phyloP scores from a whole-genome alignment of 805 yeast genomes.

The Hanseniaspora jakobsenii region DNA sequence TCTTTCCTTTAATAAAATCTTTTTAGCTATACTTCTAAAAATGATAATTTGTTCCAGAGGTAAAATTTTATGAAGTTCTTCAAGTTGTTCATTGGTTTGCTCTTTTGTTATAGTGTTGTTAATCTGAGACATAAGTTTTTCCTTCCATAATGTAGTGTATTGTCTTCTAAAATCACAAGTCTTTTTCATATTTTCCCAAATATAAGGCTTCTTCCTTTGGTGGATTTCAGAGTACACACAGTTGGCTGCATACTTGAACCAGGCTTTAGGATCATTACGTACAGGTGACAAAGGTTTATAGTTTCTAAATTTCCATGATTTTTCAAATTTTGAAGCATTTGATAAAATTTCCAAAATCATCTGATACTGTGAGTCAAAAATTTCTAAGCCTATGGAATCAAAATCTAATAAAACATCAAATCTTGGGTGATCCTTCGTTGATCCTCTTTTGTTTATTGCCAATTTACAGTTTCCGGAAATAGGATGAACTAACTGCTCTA shows the following conservation, averaged over 20 bases:
- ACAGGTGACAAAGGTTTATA: conserved; percentile 47
- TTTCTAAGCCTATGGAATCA: conserved; percentile 76
- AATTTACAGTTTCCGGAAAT: conserved; percentile 80
- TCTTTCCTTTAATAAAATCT: conserved; percentile 49
- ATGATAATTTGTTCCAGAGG: conserved; percentile 71
- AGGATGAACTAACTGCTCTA: conserved; percentile 62
- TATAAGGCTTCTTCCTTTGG: conserved; percentile 68
- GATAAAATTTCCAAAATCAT: conserved; percentile 74
- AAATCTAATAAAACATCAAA: conserved; percentile 63
- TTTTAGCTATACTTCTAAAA: conserved; percentile 68
- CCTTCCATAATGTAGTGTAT: conserved; percentile 59
- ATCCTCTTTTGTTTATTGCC: conserved; percentile 65
- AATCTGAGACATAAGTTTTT: conserved; percentile 34
- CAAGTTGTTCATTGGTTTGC: conserved; percentile 35
- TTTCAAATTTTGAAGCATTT: conserved; percentile 62
- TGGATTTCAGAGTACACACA: conserved; percentile 70
- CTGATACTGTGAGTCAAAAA: conserved; percentile 75
- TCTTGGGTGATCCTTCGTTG: conserved; percentile 58
- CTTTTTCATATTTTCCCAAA: conserved; percentile 69
- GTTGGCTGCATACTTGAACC: conserved; percentile 76
- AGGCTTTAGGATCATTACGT: conserved; percentile 55
- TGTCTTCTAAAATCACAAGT: conserved; percentile 60
- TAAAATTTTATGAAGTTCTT: conserved; percentile 45
- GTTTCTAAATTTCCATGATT: conserved; percentile 62
- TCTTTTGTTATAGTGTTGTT: conserved; percentile 24